A percentile compares a stretch with the other conserved stretches of the same genome.
Evolutionary conservation across 352 stramenopile genomes (phyloP).

Genomic region (Phytophthora citricola): DNA sequence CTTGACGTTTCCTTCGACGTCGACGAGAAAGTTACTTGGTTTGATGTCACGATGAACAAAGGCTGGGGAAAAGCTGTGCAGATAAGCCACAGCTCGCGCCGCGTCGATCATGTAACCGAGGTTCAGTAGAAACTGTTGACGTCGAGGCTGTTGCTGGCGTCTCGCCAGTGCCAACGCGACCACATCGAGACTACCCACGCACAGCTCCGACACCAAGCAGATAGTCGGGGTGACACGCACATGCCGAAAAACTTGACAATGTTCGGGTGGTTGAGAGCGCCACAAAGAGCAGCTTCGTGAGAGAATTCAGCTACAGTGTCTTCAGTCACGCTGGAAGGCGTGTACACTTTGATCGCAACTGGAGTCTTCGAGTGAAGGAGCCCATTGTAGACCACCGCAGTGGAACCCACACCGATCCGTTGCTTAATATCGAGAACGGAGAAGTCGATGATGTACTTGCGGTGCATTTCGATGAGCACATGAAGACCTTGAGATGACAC

Average conservation of each 20-base stretch:
- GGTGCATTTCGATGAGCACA: conserved; percentile 58
- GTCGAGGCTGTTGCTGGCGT: conserved; percentile 29
- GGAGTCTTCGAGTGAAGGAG: conserved; percentile 44
- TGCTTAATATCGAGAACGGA: conserved; percentile 47
- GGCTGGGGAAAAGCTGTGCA: conserved; percentile 64
- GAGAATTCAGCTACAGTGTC: conserved; percentile 57
- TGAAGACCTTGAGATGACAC: conserved; percentile 54
- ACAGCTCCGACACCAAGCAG: conserved; percentile 66
- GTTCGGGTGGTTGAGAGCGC: conserved; percentile 59
- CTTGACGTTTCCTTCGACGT: conserved; percentile 50
- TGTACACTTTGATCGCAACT: conserved; percentile 74
- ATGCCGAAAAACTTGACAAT: conserved; percentile 68
- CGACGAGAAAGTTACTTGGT: conserved; percentile 60
- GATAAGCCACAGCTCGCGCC: conserved; percentile 56
- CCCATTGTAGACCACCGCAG: conserved; percentile 59
- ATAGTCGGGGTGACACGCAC: conserved; percentile 71
- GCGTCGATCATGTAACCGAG: conserved; percentile 71
- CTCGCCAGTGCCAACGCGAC: conserved; percentile 32
- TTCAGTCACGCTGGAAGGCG: conserved; percentile 59
- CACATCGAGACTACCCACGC: conserved; percentile 56
- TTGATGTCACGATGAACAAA: conserved; percentile 73
- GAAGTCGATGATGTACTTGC: conserved; percentile 54
- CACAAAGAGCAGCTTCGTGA: conserved; percentile 59
- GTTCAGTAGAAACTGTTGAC: conserved; percentile 62
- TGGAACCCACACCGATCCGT: conserved; percentile 46